phyloP scores from a whole-genome alignment of 306 rosid species.

The Ochetophila trinervis region DNA sequence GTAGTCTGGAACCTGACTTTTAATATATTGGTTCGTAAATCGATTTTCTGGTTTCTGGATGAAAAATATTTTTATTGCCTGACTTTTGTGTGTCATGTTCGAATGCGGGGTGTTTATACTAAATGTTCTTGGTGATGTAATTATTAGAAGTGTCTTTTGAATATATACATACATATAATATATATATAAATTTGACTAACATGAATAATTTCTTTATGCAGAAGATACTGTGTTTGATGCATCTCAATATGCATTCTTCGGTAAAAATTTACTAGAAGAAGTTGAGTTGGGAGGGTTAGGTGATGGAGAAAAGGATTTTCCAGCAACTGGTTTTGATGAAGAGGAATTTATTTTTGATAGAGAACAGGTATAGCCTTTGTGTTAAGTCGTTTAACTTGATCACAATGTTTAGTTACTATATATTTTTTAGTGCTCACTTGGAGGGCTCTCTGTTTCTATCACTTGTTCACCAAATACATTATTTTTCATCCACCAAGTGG shows the following conservation, averaged over 20 bases:
- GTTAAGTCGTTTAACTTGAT: conserved; percentile 3
- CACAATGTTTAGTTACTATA: background rate
- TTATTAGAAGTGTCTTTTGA: background rate
- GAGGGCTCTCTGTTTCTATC: background rate
- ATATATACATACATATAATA: background rate
- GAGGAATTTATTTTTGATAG: conserved; percentile 75
- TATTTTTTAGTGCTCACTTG: background rate
- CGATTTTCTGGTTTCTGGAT: background rate
- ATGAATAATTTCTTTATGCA: conserved; percentile 26
- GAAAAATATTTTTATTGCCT: background rate
- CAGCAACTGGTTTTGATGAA: conserved; percentile 55
- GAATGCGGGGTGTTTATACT: background rate
- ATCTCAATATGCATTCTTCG: conserved; percentile 86
- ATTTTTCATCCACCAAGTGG: no score
- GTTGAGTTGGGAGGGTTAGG: conserved; percentile 89
- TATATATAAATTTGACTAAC: background rate
- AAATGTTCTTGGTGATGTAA: background rate
- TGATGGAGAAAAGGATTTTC: conserved; percentile 38
- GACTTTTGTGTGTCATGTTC: background rate
- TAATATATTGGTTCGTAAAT: background rate
- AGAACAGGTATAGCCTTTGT: conserved; percentile 46
- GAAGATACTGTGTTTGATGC: conserved; percentile 70
- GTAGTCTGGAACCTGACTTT: background rate
- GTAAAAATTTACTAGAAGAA: conserved; percentile 66
- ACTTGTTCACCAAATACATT: no score